A percentile compares a stretch with the other conserved stretches of the same genome.
Conservation (phyloP, 2,329 filamentous ascomycete species). For the Thyridium curvatum region DNA sequence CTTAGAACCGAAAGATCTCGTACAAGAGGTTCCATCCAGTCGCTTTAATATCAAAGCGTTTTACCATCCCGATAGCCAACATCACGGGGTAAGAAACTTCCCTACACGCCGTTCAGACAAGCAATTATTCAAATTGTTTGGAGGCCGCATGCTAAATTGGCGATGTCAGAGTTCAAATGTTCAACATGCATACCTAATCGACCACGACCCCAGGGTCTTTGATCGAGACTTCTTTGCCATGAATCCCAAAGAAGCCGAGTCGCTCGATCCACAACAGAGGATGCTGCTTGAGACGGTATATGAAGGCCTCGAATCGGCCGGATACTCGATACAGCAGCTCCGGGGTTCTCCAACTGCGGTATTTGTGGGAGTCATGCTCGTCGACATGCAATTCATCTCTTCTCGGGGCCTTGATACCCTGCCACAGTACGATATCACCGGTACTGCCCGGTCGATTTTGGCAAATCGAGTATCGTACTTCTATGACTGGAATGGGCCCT, state of each 20-base stretch:
- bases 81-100: too few relatives aligned
- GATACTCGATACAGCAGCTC: constrained; percentile 9
- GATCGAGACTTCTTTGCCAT: constrained; percentile 22
- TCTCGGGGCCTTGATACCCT: constrained; percentile 8
- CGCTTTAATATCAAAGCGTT: background rate
- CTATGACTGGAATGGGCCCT: constrained; percentile 30
- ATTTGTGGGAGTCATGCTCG: constrained; percentile 16
- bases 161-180: constrained; percentile 24
- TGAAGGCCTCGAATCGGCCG: constrained; percentile 46
- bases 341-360: constrained; percentile 18
- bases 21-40: too few relatives aligned
- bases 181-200: too few relatives aligned
- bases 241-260: constrained; percentile 16
- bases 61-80: background rate
- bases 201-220: constrained; percentile 32
- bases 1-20: background rate
- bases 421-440: constrained; percentile 16
- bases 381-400: constrained; percentile 14
- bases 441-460: constrained; percentile 19
- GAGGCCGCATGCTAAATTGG: constrained; percentile 32
- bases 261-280: constrained; percentile 26
- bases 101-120: too few relatives aligned
- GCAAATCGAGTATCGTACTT: constrained; percentile 32
- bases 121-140: background rate
- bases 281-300: constrained; percentile 31